Evolutionary conservation across 768 basidiomycete species (phyloP).

Genomic region (Boletus sensibilis): DNA sequence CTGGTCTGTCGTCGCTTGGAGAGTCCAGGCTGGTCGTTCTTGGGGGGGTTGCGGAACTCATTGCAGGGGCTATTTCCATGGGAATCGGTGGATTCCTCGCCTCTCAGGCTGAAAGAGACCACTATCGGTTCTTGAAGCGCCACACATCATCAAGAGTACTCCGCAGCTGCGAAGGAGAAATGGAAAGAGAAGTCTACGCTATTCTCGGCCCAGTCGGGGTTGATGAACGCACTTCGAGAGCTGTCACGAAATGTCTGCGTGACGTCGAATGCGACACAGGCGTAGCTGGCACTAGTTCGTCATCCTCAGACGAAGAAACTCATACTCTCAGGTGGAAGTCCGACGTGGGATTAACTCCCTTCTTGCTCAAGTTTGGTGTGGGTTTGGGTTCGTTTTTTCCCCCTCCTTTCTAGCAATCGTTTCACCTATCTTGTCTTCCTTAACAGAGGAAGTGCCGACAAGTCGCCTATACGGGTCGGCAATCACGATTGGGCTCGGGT

Average conservation of each 20-base stretch:
- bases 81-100: slow-evolving; percentile 98
- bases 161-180: slow-evolving; percentile 89
- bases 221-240: slow-evolving; percentile 73
- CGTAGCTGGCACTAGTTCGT: slow-evolving; percentile 12
- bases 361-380: slow-evolving; percentile 95
- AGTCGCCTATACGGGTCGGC: slow-evolving; percentile 86
- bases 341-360: slow-evolving; percentile 86
- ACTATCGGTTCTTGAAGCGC: slow-evolving; percentile 78
- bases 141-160: slow-evolving; percentile 80
- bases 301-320: slow-evolving; percentile 51
- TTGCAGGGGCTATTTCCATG: slow-evolving; percentile 97
- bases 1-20: slow-evolving; percentile 86
- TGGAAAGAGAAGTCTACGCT: slow-evolving; percentile 91
- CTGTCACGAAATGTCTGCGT: slow-evolving; percentile 74
- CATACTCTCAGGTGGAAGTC: slow-evolving; percentile 63
- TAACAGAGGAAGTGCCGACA: slow-evolving; percentile 82
- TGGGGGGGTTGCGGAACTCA: slow-evolving; percentile 93
- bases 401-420: background rate
- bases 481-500: slow-evolving; percentile 92
- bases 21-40: slow-evolving; percentile 89
- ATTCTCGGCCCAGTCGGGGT: slow-evolving; percentile 90
- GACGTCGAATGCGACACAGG: slow-evolving; percentile 55
- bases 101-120: slow-evolving; percentile 94
- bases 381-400: slow-evolving; percentile 63
- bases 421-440: background rate